Evolutionary conservation across 176 grass and related monocot genomes (phyloP).

Genomic region (Poa annua): DNA sequence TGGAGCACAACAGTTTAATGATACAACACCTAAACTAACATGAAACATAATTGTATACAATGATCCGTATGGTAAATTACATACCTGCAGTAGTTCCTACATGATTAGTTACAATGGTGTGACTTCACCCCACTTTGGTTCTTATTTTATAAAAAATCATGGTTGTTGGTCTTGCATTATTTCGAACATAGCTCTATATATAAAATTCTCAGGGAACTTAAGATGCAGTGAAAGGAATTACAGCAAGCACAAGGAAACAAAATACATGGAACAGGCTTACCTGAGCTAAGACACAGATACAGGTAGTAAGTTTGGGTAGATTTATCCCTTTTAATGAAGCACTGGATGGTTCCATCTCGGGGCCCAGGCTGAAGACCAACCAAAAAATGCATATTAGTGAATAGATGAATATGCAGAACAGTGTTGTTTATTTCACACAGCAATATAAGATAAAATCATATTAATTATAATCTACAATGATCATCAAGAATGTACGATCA

Average conservation of each 20-base stretch:
- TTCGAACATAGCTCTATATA: constrained; percentile 5
- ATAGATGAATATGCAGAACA: background rate
- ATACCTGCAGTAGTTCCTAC: background rate
- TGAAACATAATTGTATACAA: background rate
- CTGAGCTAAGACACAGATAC: constrained; percentile 87
- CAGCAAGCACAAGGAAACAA: constrained; percentile 6
- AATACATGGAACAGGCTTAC: constrained; percentile 51
- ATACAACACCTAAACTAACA: background rate
- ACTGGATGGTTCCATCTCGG: constrained; percentile 79
- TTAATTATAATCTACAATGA: constrained; percentile 14
- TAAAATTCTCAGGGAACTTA: background rate
- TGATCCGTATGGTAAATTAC: background rate
- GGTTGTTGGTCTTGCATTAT: constrained; percentile 4
- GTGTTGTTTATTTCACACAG: background rate
- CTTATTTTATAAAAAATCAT: constrained; percentile 28
- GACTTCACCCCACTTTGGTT: background rate
- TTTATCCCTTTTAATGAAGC: constrained; percentile 93
- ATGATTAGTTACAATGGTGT: background rate
- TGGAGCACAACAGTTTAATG: constrained; percentile 19
- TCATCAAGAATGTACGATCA: background rate
- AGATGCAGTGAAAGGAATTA: constrained; percentile 22
- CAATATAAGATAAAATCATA: background rate
- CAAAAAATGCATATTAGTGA: constrained; percentile 37
- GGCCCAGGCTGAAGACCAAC: constrained; percentile 64
- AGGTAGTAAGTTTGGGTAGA: constrained; percentile 84